Conservation (phyloP, 2,329 filamentous ascomycete genomes). For the Fusarium concolor region DNA sequence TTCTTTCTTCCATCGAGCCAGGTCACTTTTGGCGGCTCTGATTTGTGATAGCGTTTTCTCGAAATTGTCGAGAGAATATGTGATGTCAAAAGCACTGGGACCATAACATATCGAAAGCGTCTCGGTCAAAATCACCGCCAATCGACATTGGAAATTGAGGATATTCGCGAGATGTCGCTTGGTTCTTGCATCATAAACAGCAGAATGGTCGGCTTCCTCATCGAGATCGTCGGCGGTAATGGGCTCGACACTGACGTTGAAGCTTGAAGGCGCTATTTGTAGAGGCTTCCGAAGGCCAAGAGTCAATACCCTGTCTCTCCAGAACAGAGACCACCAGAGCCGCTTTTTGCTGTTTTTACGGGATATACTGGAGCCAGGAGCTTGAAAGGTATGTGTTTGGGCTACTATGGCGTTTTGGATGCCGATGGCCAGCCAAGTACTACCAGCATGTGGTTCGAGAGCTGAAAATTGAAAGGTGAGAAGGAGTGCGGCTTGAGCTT, state of each 20-base stretch:
- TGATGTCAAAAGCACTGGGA: constrained; percentile 4
- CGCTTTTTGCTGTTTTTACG: constrained; percentile 14
- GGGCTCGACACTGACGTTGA: neutral
- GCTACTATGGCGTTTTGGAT: constrained; percentile 34
- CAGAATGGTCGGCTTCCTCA: neutral
- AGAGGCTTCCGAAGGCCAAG: constrained; percentile 8
- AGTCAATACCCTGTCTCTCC: constrained; percentile 17
- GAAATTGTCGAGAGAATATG: constrained; percentile 11
- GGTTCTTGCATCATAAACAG: neutral
- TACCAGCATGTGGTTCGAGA: constrained; percentile 31
- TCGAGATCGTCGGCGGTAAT: neutral
- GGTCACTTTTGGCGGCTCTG: neutral
- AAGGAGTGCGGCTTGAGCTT: constrained; percentile 25
- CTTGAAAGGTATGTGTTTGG: constrained; percentile 29
- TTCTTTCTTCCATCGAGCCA: neutral
- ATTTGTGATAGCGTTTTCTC: constrained; percentile 2
- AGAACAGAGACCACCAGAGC: constrained; percentile 29
- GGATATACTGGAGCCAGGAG: neutral
- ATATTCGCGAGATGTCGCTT: constrained; percentile 6
- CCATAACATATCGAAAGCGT: constrained; percentile 15
- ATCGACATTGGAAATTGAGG: neutral
- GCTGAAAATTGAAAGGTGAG: constrained; percentile 36
- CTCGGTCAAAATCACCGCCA: constrained; percentile 12
- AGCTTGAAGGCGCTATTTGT: constrained; percentile 16
- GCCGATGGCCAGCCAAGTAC: constrained; percentile 30